These are phyloP conservation scores for Fragaria nilgerrensis DNA, from an alignment of 306 rosid species.

Conservation along the genomic window DNA sequence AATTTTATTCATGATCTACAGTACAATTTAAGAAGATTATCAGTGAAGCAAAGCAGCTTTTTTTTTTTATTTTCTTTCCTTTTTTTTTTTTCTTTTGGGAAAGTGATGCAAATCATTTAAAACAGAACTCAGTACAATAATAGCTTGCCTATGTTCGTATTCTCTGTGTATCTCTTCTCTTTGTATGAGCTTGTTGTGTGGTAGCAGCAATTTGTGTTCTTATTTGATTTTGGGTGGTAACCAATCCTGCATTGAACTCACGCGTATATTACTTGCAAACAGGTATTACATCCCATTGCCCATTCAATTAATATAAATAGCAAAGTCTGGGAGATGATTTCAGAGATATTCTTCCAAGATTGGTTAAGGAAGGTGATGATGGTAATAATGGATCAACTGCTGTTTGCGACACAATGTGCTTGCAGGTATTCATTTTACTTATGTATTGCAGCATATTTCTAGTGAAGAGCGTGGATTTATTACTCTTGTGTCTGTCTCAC, in stretches of 20 bases:
- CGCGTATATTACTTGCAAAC: slow-evolving; percentile 24
- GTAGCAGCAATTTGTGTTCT: neutral
- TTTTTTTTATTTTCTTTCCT: too few relatives aligned
- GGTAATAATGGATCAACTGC: slow-evolving; percentile 86
- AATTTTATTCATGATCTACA: neutral
- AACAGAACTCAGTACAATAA: neutral
- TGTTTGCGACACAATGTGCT: slow-evolving; percentile 81
- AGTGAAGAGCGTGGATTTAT: neutral
- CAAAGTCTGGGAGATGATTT: slow-evolving; percentile 81
- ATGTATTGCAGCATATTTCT: neutral
- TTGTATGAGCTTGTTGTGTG: neutral
- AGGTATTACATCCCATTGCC: slow-evolving; percentile 83
- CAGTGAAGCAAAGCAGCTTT: neutral
- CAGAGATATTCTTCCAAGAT: slow-evolving; percentile 67
- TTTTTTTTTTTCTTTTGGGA: neutral
- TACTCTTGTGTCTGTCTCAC: neutral
- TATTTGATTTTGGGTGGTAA: slow-evolving; percentile 1
- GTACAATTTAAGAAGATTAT: neutral
- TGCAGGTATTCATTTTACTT: slow-evolving; percentile 66
- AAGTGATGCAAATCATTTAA: neutral
- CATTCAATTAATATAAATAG: slow-evolving; percentile 70
- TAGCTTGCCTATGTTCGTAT: neutral
- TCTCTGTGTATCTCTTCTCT: neutral
- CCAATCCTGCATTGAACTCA: slow-evolving; percentile 18
- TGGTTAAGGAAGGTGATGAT: slow-evolving; percentile 83